Evolutionary conservation across 2,329 filamentous ascomycete species (phyloP).

Genomic region (Phialocephala sp.): DNA sequence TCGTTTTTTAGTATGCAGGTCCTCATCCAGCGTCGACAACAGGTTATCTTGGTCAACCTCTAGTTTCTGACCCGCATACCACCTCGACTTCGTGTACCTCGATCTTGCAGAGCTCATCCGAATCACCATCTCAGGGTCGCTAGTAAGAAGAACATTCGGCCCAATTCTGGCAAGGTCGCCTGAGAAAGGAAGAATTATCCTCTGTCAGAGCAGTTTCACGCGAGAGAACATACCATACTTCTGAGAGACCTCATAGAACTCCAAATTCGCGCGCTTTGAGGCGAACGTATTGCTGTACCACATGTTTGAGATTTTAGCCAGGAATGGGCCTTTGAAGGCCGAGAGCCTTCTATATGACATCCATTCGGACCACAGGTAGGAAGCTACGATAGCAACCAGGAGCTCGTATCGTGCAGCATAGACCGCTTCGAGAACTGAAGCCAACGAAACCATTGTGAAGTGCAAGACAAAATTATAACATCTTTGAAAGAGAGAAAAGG

Average conservation of each 20-base stretch:
- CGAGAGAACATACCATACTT: slow-evolving; percentile 5
- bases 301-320: slow-evolving; percentile 9
- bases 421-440: background rate
- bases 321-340: slow-evolving; percentile 19
- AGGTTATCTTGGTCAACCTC: slow-evolving; percentile 60
- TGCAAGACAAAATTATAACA: background rate
- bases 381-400: background rate
- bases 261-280: background rate
- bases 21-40: slow-evolving; percentile 55
- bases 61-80: slow-evolving; percentile 53
- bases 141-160: slow-evolving; percentile 31
- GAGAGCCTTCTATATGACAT: slow-evolving; percentile 1
- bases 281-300: background rate
- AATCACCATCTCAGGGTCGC: slow-evolving; percentile 28
- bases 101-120: slow-evolving; percentile 29
- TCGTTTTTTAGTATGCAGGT: slow-evolving; percentile 49
- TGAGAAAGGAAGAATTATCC: background rate
- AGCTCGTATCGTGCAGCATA: background rate
- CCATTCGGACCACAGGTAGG: background rate
- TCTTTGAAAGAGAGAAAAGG: background rate
- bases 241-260: slow-evolving; percentile 5
- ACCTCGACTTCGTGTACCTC: slow-evolving; percentile 24
- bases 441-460: background rate
- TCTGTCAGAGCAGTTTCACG: background rate
- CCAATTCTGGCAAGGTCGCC: slow-evolving; percentile 33